Conservation (phyloP, 1,284 basidiomycete genomes). For the Rhodotorula mucilaginosa region DNA sequence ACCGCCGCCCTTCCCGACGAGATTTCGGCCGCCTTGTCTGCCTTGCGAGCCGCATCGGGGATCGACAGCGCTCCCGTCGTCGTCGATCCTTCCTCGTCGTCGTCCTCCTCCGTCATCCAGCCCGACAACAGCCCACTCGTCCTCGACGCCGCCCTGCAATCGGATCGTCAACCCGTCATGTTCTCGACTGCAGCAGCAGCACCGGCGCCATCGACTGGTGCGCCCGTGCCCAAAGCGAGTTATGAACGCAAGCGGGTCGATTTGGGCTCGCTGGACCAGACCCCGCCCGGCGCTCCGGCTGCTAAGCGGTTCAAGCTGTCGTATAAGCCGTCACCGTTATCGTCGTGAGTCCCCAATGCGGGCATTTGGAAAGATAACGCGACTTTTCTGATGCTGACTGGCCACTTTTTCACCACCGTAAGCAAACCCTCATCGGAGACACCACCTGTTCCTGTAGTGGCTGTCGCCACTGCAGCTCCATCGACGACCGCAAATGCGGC, state of each 20-base stretch:
- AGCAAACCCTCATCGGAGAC: not conserved
- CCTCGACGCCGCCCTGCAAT: not conserved
- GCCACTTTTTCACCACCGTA: too few species aligned
- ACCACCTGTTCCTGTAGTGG: too few species aligned
- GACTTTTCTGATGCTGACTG: too few species aligned
- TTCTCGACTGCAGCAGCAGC: not conserved
- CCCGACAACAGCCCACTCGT: not conserved
- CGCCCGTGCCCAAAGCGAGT: not conserved
- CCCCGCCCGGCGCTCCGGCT: not conserved
- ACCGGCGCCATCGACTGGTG: not conserved
- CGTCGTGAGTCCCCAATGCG: not conserved
- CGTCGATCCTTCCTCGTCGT: not conserved
- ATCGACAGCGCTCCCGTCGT: not conserved
- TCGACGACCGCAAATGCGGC: not conserved
- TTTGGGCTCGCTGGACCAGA: not conserved
- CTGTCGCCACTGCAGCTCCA: not conserved
- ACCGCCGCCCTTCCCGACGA: not conserved
- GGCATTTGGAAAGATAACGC: too few species aligned
- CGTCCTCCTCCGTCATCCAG: not conserved
- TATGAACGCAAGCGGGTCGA: conserved; percentile 1
- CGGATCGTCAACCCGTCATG: conserved; percentile 1
- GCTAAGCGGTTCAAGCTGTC: not conserved
- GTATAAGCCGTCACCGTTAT: conserved; percentile 2
- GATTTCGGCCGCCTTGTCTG: not conserved
- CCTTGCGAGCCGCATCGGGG: not conserved